Evolutionary conservation across 805 yeast species (phyloP), one percentile per base, ranked within the genome.

Genomic region (Candida piceae): DNA sequence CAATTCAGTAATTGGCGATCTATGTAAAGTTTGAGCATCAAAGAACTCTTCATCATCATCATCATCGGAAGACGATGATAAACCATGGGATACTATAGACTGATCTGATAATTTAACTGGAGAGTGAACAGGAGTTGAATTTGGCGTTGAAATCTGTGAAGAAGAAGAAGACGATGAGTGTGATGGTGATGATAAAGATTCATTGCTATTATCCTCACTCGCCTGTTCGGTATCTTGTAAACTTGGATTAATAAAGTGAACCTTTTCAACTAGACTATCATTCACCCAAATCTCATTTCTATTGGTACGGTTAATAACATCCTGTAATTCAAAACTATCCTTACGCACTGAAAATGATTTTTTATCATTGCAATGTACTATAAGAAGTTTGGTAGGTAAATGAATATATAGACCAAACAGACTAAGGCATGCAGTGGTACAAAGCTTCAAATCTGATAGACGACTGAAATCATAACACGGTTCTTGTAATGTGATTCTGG

Each of bases 401-500:
- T 55, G 58, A 4, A 55, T 18, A 31, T 55, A 55, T 2, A 58
- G 32, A 1, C 62, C 63, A 40, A 50, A 55, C 8, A 55, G 24
- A 31, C 60, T 52, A 17, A 55, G 32, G 7, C 44, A 37, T 3
- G 40, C 42, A 1, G 57, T 44, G 3, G 60, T 46, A 12, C 22
- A 22, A 2, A 58, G 24, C 0, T 32, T 32, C 9, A 39, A 26
- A 4, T 13, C 10, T 5, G 34, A 19, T 16, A 43, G 15, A 17
- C 26, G 32, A 3, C 29, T 29, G 3, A 16, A 11, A 5, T 27
- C 23, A 16, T 50, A 29, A 15, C 45, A 34, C 5, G 53, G 51
- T 22, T 42, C 49, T 20, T 33, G 31, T 5, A 52, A 20, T 1
- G 30, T 16, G 10, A 56, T 36, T 11, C 25, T 39, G 2, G 46